Evolutionary conservation across 2,329 filamentous ascomycete genomes (phyloP), one percentile per base, ranked within the genome.

Genomic region (Cercospora sp.): DNA sequence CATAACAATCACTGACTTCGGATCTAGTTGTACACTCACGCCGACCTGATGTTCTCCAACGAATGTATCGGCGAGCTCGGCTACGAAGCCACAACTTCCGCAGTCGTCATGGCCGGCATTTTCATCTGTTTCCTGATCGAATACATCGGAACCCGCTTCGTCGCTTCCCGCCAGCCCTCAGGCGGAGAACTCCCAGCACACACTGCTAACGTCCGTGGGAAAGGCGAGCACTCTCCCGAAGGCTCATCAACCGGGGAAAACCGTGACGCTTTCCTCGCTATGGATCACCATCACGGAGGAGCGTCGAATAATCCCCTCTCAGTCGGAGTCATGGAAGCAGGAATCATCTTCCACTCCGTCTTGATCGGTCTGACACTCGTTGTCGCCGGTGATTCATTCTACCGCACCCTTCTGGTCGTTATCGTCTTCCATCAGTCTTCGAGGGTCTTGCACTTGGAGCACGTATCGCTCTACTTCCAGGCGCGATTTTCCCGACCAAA

Each of bases 361-460:
- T 18, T 73, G 40, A 73, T 73, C 57, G 71, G 94, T 21, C 85
- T 97, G 30, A 97, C 92, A 0, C 87, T 90, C 13, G 87, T 86
- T 3, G 86, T 88, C 1, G 81, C 87, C 0, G 87, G 87, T 28
- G 90, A 91, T 76, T 73, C 79, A 0, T 87, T 89, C 72, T 90
- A 89, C 75, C 81, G 80, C 61, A 88, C 86, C 0, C 82, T 90
- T 3, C 89, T 88, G 77, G 82, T 88, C 60, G 87, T 89, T 16
- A 82, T 89, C 8, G 88, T 93, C 73, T 97, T 97, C 84, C 94
- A 97, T 79, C 94, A 97, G 78, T 92, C 53, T 97, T 97, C 69
- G 94, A 97, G 80, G 94, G 94, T 13, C 88, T 97, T 10, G 94
- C 93, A 85, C 85, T 97, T 3, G 94, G 94, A 16, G 89, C 93